Percentiles rank a stretch among this genome's conserved stretches.
phyloP scores from a whole-genome alignment of 495 filamentous ascomycete species.

The Xylaria grammica region DNA sequence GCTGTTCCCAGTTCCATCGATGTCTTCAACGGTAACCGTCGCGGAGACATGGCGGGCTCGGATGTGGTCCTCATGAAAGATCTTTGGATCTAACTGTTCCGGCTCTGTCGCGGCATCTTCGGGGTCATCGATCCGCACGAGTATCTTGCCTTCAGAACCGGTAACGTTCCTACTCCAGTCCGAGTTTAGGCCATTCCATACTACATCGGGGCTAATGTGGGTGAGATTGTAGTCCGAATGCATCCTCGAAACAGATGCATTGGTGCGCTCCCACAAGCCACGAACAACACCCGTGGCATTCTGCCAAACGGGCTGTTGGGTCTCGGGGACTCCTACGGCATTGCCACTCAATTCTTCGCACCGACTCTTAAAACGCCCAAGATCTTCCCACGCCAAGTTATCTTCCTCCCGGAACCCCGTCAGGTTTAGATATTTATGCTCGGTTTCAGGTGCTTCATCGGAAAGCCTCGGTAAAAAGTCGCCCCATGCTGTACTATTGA shows the following conservation, averaged over 20 bases:
- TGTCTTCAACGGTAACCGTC: slow-evolving; percentile 71
- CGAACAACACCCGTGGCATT: slow-evolving; percentile 80
- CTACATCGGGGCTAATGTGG: slow-evolving; percentile 47
- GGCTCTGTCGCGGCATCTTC: slow-evolving; percentile 37
- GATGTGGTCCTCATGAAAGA: slow-evolving; percentile 29
- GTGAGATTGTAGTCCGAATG: slow-evolving; percentile 54
- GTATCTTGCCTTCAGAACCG: slow-evolving; percentile 60
- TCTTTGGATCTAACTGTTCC: slow-evolving; percentile 29
- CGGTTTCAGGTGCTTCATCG: slow-evolving; percentile 32
- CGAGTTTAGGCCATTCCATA: slow-evolving; percentile 45
- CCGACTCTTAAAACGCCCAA: slow-evolving; percentile 50
- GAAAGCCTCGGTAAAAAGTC: slow-evolving; percentile 64
- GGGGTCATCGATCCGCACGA: slow-evolving; percentile 57
- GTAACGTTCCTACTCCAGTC: slow-evolving; percentile 74
- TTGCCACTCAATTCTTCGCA: slow-evolving; percentile 51
- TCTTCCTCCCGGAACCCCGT: slow-evolving; percentile 76
- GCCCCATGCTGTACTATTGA: slow-evolving; percentile 76
- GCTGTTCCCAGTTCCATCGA: slow-evolving; percentile 66
- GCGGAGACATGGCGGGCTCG: slow-evolving; percentile 66
- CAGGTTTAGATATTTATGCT: slow-evolving; percentile 71
- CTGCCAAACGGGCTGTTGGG: slow-evolving; percentile 65
- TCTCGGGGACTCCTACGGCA: slow-evolving; percentile 42
- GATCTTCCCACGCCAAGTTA: slow-evolving; percentile 74
- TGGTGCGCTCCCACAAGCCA: slow-evolving; percentile 74
- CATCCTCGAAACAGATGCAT: slow-evolving; percentile 40